Evolutionary conservation across 345 rosid species (phyloP).

Genomic region (Citrus sinensis): DNA sequence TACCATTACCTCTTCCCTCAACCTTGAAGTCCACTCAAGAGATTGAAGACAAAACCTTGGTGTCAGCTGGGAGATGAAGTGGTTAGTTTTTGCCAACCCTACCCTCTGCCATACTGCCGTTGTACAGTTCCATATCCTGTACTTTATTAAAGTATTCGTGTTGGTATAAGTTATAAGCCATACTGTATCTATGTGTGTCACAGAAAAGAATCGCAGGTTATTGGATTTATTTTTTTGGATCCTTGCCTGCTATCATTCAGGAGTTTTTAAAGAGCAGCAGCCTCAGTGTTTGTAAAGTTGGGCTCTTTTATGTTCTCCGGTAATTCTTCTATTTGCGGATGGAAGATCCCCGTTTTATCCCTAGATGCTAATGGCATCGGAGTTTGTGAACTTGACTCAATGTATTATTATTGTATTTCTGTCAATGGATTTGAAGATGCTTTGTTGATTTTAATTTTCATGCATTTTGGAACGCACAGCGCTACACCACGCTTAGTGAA

Average conservation of each 20-base stretch:
- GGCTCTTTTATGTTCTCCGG: not conserved
- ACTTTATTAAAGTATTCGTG: constrained; percentile 2
- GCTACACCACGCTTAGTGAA: not conserved
- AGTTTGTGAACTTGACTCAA: not conserved
- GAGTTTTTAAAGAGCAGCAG: constrained; percentile 13
- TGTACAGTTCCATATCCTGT: constrained; percentile 30
- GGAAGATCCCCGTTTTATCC: not conserved
- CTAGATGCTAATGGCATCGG: not conserved
- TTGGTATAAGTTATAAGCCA: constrained; percentile 8
- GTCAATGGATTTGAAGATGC: not conserved
- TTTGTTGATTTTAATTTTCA: not conserved
- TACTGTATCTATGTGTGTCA: not conserved
- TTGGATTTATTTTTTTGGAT: constrained; percentile 43
- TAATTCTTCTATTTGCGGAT: not conserved
- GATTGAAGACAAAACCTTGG: constrained; percentile 35
- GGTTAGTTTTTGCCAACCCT: constrained; percentile 4
- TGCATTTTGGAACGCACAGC: not conserved
- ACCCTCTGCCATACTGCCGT: not conserved
- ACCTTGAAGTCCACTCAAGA: constrained; percentile 19
- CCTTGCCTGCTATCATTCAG: constrained; percentile 30
- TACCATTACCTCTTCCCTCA: constrained; percentile 21
- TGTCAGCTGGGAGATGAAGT: constrained; percentile 42
- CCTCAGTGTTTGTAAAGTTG: constrained; percentile 6
- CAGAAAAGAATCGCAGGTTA: constrained; percentile 27
- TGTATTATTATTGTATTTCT: not conserved